Evolutionary conservation across 345 rosid species (phyloP).

Genomic region (Microthlaspi erraticum): DNA sequence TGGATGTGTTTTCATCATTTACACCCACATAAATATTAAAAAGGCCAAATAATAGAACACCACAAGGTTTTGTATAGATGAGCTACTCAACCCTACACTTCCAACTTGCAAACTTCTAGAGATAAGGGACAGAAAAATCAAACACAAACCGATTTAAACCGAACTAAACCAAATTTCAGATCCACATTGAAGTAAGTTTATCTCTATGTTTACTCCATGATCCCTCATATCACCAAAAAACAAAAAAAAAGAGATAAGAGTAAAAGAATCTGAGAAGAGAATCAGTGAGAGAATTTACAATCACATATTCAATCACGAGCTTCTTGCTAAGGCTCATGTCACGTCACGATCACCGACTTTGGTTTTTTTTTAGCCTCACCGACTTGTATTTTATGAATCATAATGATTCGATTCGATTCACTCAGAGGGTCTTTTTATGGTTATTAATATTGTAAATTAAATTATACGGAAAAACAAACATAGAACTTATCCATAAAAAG

Average conservation of each 20-base stretch:
- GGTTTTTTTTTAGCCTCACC: conserved; percentile 26
- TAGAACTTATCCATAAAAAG: conserved; percentile 33
- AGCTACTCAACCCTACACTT: conserved; percentile 28
- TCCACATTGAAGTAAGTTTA: not conserved
- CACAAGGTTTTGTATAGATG: conserved; percentile 39
- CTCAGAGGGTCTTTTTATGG: not conserved
- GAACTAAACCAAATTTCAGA: conserved; percentile 2
- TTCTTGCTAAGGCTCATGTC: conserved; percentile 39
- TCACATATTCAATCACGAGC: conserved; percentile 31
- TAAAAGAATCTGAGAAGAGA: conserved; percentile 9
- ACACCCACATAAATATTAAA: conserved; percentile 36
- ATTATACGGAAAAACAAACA: conserved; percentile 13
- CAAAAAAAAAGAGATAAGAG: not conserved
- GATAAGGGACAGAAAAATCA: not conserved
- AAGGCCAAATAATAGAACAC: conserved; percentile 38
- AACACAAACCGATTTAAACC: conserved; percentile 1
- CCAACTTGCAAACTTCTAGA: conserved; percentile 30
- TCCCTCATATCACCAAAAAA: not conserved
- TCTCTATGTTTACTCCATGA: not conserved
- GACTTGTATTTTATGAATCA: conserved; percentile 31
- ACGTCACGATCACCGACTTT: conserved; percentile 41
- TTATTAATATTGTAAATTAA: conserved; percentile 1
- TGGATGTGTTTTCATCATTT: conserved; percentile 35
- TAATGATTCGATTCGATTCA: conserved; percentile 17
- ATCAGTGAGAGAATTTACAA: conserved; percentile 12